Conservation (phyloP, 345 rosid genomes). For the Lumnitzera littorea region DNA sequence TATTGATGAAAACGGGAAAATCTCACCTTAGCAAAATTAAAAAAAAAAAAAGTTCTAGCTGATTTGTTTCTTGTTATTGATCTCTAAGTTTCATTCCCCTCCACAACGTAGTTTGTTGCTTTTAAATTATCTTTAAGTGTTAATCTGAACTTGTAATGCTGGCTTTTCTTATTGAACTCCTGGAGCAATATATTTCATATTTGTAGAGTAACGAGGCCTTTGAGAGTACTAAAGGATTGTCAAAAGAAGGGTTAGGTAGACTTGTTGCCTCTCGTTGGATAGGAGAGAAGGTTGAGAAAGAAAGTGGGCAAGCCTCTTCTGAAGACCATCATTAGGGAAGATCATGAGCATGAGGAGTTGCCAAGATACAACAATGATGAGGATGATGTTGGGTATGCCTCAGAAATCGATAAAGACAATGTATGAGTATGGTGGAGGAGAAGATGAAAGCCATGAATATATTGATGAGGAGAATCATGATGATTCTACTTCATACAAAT, state of each 20-base stretch:
- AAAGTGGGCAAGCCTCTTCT: conserved; percentile 23
- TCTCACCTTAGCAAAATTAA: no score
- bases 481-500: conserved; percentile 39
- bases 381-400: conserved; percentile 55
- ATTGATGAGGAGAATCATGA: conserved; percentile 43
- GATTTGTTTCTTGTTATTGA: no score
- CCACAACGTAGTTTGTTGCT: no score
- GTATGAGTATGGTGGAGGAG: conserved; percentile 42
- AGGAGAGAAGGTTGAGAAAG: conserved; percentile 52
- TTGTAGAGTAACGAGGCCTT: conserved; percentile 34
- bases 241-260: conserved; percentile 87
- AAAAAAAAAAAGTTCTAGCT: no score
- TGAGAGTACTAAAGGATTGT: conserved; percentile 56
- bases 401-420: conserved; percentile 59
- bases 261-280: conserved; percentile 99
- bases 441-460: conserved; percentile 40
- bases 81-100: no score
- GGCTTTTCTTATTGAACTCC: neutral
- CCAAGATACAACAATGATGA: conserved; percentile 33
- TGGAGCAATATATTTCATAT: conserved; percentile 2
- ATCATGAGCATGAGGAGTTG: conserved; percentile 38
- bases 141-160: neutral
- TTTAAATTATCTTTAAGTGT: no score
- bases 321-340: conserved; percentile 30
- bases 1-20: no score